A percentile compares a stretch with the other conserved stretches of the same genome.
Conservation (phyloP, 208 protist genomes). For the Acanthamoeba lenticulata region DNA sequence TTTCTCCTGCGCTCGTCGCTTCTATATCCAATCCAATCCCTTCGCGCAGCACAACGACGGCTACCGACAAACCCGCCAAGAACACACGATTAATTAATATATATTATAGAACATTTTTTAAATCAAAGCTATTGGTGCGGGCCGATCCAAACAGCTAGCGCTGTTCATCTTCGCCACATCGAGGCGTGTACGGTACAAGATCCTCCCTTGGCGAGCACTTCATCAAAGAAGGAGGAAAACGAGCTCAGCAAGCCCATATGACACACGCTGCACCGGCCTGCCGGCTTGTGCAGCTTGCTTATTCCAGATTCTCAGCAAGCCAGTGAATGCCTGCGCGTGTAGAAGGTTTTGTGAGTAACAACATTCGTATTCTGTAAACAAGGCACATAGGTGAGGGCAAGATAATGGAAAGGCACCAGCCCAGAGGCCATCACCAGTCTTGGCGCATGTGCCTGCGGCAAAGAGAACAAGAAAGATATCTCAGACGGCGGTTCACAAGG, state of each 20-base stretch:
- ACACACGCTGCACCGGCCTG: neutral
- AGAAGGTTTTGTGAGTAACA: neutral
- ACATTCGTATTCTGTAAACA: neutral
- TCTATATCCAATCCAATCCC: neutral
- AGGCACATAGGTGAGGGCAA: neutral
- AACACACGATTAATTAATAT: neutral
- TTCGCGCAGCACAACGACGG: too few species aligned
- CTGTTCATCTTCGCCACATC: too few species aligned
- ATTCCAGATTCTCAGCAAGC: neutral
- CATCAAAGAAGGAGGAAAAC: neutral
- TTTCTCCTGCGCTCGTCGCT: neutral
- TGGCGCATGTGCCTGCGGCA: neutral
- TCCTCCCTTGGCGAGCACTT: neutral
- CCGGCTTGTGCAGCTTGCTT: neutral
- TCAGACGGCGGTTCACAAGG: too few species aligned
- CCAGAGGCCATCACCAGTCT: neutral
- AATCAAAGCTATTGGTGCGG: neutral
- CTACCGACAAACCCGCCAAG: neutral
- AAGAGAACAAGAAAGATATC: too few species aligned
- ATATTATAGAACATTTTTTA: neutral
- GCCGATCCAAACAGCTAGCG: too few species aligned
- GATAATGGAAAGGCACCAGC: neutral
- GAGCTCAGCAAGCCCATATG: neutral
- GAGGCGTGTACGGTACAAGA: too few species aligned
- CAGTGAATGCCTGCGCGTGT: neutral